A percentile compares a stretch with the other conserved stretches of the same genome.
Conservation (phyloP, 1,139 yeast species). For the Hansenula anomala region DNA sequence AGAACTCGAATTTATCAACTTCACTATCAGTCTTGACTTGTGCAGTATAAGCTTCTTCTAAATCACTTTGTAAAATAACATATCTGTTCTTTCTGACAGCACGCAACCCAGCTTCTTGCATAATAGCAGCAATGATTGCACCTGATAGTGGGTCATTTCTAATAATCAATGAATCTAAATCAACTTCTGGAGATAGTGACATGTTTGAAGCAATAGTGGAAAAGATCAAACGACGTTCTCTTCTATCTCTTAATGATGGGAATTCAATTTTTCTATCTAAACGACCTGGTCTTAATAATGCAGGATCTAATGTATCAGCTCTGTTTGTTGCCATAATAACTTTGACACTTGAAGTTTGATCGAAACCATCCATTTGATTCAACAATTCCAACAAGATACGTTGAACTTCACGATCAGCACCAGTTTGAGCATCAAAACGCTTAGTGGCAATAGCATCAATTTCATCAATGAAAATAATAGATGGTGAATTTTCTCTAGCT, state of each 20-base stretch:
- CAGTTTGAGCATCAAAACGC: conserved; percentile 98
- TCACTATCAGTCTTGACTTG: conserved; percentile 96
- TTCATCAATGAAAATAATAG: conserved; percentile 96
- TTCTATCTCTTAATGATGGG: conserved; percentile 91
- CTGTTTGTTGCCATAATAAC: conserved; percentile 99
- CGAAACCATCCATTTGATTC: conserved; percentile 99
- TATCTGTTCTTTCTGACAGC: conserved; percentile 98
- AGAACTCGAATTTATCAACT: conserved; percentile 96
- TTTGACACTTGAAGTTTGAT: conserved; percentile 90
- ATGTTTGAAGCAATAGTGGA: conserved; percentile 94
- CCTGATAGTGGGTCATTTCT: conserved; percentile 97
- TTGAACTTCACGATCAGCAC: conserved; percentile 99
- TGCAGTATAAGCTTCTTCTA: conserved; percentile 95
- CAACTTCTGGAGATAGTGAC: conserved; percentile 98
- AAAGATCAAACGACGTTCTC: conserved; percentile 95
- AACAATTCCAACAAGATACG: conserved; percentile 92
- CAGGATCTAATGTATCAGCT: conserved; percentile 97
- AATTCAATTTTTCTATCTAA: conserved; percentile 97
- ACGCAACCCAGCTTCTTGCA: conserved; percentile 99
- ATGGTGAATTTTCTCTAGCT: conserved; percentile 96
- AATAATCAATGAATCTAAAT: conserved; percentile 87
- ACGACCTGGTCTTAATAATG: conserved; percentile 95
- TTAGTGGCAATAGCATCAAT: conserved; percentile 98
- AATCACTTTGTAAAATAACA: conserved; percentile 89
- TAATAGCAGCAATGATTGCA: conserved; percentile 96